Evolutionary conservation across 257 asterid species (phyloP).

Genomic region (Nicotiana attenuata): DNA sequence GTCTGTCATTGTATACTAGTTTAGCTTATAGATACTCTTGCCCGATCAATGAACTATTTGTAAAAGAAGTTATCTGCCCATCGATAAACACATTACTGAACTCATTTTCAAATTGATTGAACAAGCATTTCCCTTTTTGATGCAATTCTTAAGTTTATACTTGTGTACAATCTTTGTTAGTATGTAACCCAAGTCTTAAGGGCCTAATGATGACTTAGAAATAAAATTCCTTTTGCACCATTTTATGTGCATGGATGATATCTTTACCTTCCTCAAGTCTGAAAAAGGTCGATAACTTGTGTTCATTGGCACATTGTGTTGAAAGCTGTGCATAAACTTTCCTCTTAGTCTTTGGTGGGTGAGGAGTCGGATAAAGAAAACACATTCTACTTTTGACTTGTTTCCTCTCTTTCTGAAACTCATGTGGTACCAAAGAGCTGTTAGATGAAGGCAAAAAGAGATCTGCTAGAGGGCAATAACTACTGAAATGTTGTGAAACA

Average conservation of each 20-base stretch:
- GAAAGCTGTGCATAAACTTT: not conserved
- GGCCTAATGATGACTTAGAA: not conserved
- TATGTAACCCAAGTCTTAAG: not conserved
- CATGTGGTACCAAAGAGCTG: not conserved
- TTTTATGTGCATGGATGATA: not conserved
- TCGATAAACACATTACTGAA: not conserved
- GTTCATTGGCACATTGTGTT: not conserved
- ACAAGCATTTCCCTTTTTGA: not conserved
- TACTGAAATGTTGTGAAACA: not conserved
- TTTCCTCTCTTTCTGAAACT: not conserved
- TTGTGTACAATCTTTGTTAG: not conserved
- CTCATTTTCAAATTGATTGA: slow-evolving; percentile 6
- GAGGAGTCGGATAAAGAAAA: not conserved
- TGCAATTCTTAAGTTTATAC: not conserved
- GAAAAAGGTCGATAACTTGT: not conserved
- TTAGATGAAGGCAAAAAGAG: not conserved
- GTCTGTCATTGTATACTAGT: not conserved
- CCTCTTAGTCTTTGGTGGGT: not conserved
- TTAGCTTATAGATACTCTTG: not conserved
- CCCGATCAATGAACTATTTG: not conserved
- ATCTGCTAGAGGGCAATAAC: not conserved
- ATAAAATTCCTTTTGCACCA: not conserved
- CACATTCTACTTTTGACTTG: not conserved
- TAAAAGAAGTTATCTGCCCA: not conserved
- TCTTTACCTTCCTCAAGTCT: not conserved